These are phyloP conservation scores for Fraxinus sp. DNA, from an alignment of 305 asterid species.

Conservation along the genomic window DNA sequence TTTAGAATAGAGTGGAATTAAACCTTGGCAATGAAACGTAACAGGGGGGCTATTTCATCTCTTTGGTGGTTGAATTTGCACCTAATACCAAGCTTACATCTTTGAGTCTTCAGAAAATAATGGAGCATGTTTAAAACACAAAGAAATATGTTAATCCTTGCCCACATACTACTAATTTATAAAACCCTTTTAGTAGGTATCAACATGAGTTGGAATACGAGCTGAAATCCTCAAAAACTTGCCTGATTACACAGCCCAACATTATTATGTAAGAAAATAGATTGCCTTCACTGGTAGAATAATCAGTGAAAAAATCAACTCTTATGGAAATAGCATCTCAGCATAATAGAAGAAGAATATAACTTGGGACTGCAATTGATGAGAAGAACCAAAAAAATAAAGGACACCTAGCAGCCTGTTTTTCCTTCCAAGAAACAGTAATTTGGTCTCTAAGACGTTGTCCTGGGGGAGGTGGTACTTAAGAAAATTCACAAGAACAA, in stretches of 20 bases:
- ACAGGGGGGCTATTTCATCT: slow-evolving; percentile 45
- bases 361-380: slow-evolving; percentile 64
- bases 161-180: neutral
- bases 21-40: slow-evolving; percentile 35
- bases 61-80: slow-evolving; percentile 93
- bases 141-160: slow-evolving; percentile 1
- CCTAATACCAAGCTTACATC: slow-evolving; percentile 79
- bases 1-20: neutral
- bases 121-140: slow-evolving; percentile 36
- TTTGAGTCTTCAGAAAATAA: slow-evolving; percentile 85
- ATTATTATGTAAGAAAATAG: slow-evolving; percentile 1
- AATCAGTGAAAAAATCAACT: neutral
- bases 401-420: slow-evolving; percentile 71
- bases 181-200: slow-evolving; percentile 8
- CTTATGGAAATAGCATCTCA: slow-evolving; percentile 4
- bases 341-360: slow-evolving; percentile 25
- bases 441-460: slow-evolving; percentile 58
- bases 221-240: neutral
- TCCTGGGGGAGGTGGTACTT: slow-evolving; percentile 90
- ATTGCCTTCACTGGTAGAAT: neutral
- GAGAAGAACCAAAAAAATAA: slow-evolving; percentile 74
- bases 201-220: neutral
- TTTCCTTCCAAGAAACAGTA: slow-evolving; percentile 61
- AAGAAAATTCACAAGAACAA: slow-evolving; percentile 34
- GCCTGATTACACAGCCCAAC: slow-evolving; percentile 5